A percentile compares a stretch with the other conserved stretches of the same genome.
These are phyloP conservation scores for Botrytis fragariae DNA, from an alignment of 2,329 filamentous ascomycete species.

Conservation along the genomic window DNA sequence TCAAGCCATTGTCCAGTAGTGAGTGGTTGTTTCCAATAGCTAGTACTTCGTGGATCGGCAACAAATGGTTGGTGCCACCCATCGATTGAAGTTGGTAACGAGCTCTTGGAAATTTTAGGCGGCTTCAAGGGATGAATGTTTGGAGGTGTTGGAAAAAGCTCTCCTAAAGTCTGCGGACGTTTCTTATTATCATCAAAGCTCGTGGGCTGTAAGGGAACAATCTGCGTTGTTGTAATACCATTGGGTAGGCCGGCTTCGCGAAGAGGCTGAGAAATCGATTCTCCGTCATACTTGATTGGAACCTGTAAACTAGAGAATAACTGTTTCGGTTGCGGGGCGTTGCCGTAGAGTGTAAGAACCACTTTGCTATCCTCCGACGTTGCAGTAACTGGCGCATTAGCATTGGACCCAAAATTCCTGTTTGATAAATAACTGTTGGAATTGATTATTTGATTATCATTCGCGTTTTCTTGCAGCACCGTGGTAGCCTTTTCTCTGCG, in stretches of 20 bases:
- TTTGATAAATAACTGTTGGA: slow-evolving; percentile 24
- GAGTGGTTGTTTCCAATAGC: slow-evolving; percentile 66
- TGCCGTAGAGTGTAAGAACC: slow-evolving; percentile 75
- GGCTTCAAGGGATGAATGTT: slow-evolving; percentile 64
- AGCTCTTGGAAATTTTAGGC: slow-evolving; percentile 68
- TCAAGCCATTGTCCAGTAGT: slow-evolving; percentile 69
- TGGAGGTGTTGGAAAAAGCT: slow-evolving; percentile 68
- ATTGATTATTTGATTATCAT: slow-evolving; percentile 25
- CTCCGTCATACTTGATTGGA: slow-evolving; percentile 41
- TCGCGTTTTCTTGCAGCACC: slow-evolving; percentile 39
- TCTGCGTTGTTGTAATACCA: slow-evolving; percentile 68
- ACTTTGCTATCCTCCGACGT: slow-evolving; percentile 49
- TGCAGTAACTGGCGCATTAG: slow-evolving; percentile 38
- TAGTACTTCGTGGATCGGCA: slow-evolving; percentile 43
- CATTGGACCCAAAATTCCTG: slow-evolving; percentile 25
- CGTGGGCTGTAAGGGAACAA: slow-evolving; percentile 52
- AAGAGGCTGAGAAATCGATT: slow-evolving; percentile 45
- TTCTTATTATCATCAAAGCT: slow-evolving; percentile 48
- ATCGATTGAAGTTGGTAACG: slow-evolving; percentile 54
- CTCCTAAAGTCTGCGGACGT: slow-evolving; percentile 63
- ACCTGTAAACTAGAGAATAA: slow-evolving; percentile 83
- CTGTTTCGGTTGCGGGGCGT: slow-evolving; percentile 69
- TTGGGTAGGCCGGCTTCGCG: slow-evolving; percentile 68
- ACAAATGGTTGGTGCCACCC: slow-evolving; percentile 46
- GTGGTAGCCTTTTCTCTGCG: slow-evolving; percentile 58